Percentiles rank a stretch among this genome's conserved stretches.
These are phyloP conservation scores for Tolypocladium nubicola DNA, from an alignment of 2,329 filamentous ascomycete species.

Conservation along the genomic window DNA sequence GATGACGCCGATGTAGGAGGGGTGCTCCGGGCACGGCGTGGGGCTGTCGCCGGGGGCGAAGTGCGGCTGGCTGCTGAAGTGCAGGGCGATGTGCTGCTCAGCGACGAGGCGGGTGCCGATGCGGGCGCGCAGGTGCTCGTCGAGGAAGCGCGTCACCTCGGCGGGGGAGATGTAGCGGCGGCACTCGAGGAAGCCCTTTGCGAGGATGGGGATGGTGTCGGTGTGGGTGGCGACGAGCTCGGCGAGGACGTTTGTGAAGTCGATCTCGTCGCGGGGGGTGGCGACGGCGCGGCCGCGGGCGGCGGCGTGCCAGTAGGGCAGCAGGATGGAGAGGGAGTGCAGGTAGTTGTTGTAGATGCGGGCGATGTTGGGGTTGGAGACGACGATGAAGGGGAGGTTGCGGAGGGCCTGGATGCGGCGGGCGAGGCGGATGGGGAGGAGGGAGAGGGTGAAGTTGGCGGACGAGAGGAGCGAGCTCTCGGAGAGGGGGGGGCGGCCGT, in stretches of 20 bases:
- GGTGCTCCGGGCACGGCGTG: conserved; percentile 39
- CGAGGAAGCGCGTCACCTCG: conserved; percentile 85
- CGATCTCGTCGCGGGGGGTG: conserved; percentile 75
- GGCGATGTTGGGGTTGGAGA: conserved; percentile 91
- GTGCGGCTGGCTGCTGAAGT: conserved; percentile 61
- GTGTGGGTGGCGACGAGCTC: conserved; percentile 92
- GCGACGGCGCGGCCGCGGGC: conserved; percentile 24
- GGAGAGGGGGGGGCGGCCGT: conserved; percentile 76
- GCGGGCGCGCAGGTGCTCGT: conserved; percentile 84
- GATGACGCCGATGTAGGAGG: conserved; percentile 85
- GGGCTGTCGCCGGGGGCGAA: conserved; percentile 42
- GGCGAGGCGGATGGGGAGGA: conserved; percentile 84
- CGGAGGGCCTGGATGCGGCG: conserved; percentile 88
- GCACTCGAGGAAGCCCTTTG: conserved; percentile 86
- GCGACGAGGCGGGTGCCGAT: conserved; percentile 92
- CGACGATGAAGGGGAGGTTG: conserved; percentile 93
- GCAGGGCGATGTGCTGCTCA: conserved; percentile 91
- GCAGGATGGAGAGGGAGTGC: conserved; percentile 79
- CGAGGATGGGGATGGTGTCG: conserved; percentile 89
- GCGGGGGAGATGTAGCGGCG: conserved; percentile 73
- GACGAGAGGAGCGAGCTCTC: conserved; percentile 73
- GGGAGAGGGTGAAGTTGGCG: conserved; percentile 89
- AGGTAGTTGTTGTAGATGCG: conserved; percentile 95
- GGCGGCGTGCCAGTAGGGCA: conserved; percentile 61
- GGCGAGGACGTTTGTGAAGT: conserved; percentile 85